Evolutionary conservation across 2,329 filamentous ascomycete species (phyloP).

Genomic region (Ophiostoma montium): DNA sequence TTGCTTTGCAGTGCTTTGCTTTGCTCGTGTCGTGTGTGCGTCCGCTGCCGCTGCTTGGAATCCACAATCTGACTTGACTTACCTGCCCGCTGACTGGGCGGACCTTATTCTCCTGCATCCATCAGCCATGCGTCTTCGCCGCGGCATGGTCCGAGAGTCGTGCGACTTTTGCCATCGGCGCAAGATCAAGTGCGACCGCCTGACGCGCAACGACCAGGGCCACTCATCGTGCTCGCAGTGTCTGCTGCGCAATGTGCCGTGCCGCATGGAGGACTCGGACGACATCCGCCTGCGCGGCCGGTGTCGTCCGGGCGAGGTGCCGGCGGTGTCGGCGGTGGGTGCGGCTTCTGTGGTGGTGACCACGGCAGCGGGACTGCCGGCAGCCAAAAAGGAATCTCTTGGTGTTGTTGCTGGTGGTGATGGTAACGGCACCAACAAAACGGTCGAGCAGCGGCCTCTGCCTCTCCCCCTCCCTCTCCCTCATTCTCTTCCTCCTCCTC

Average conservation of each 20-base stretch:
- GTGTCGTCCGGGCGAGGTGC: not conserved
- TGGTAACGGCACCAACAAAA: not conserved
- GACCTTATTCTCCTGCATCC: too few relatives aligned
- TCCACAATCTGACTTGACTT: not conserved
- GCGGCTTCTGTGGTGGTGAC: not conserved
- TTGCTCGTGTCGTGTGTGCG: too few relatives aligned
- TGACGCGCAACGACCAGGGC: slow-evolving; percentile 11
- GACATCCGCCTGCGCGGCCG: slow-evolving; percentile 13
- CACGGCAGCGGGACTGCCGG: not conserved
- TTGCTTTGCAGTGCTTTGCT: too few relatives aligned
- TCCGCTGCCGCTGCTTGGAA: not conserved
- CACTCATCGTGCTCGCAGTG: slow-evolving; percentile 15
- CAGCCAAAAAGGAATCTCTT: not conserved
- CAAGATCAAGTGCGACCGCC: slow-evolving; percentile 17
- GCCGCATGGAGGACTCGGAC: slow-evolving; percentile 13
- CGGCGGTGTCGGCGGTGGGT: not conserved
- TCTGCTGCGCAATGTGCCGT: slow-evolving; percentile 11
- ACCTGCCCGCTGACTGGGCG: too few relatives aligned
- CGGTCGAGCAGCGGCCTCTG: not conserved
- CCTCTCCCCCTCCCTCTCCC: not conserved
- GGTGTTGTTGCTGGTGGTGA: not conserved
- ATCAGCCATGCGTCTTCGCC: slow-evolving; percentile 8
- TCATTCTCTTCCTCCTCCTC: not conserved
- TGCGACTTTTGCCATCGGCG: slow-evolving; percentile 12
- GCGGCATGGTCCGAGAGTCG: slow-evolving; percentile 10